Base-by-base conservation (phyloP, 306 rosid genomes). In the Vigna unguiculata region DNA sequence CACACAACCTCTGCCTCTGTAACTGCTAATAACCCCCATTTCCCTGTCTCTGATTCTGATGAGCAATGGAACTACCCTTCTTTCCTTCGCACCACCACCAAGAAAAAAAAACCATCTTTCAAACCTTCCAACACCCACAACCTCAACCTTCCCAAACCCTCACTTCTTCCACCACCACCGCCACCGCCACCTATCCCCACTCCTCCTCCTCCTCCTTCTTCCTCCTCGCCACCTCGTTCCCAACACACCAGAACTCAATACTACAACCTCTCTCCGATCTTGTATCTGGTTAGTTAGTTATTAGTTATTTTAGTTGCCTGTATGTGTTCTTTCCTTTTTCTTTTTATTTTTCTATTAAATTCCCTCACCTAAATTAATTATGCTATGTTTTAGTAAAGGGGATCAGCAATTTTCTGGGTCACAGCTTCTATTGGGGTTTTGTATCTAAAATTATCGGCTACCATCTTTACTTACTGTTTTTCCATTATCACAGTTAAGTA, bases 1-100 rank as follows among this genome's bases (percentile, higher is more conserved):
- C 87, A 12, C 64, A 13, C 22, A 51, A 8, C 15, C 9, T 55
- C 62, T 11, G 32, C 8, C 12, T 19, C 58, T 19, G 84, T 81
- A 12, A 12, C 16, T 10, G 2, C 48, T 43, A 12, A 43, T 43
- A 12, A 15, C 1, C 84, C 81, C 3, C 86, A 84, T 24, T 77
- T 86, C 71, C 67, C 88, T n/a, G 48, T 43, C 48, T 43, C 48
- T 12, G 81, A 90, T 69, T 68, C 88, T 4, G 76, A 93, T 4
- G 84, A 87, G 8, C 93, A 91, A 46, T 91, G 88, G 89, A 83
- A 88, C 69, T 90, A 82, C 78, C 98, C 96, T 51, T 89, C 98
- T 9, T 83, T 88, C 20, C 90, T 93, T 1, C 91, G 96, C 24
- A 86, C 89, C 5, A 78, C 85, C 34, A 82, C 92, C 45, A 66